phyloP scores from a whole-genome alignment of 306 rosid species.

The Gynostemma pentaphyllum region DNA sequence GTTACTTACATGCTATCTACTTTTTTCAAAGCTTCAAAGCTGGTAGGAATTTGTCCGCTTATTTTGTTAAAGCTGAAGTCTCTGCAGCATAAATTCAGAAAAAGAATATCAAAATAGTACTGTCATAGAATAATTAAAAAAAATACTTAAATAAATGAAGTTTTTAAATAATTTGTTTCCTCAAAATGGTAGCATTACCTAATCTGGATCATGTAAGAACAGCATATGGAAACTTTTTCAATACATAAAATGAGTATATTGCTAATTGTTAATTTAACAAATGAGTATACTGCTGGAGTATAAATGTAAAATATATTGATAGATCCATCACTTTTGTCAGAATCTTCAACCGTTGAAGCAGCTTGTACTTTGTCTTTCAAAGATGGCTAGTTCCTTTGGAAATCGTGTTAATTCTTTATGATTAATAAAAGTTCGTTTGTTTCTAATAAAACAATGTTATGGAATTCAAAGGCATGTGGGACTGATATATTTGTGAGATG shows the following conservation, averaged over 20 bases:
- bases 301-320: background rate
- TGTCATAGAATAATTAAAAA: background rate
- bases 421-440: too few relatives aligned
- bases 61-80: constrained; percentile 76
- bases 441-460: too few relatives aligned
- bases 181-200: too few relatives aligned
- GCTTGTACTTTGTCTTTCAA: background rate
- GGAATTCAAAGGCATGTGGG: too few relatives aligned
- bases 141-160: background rate
- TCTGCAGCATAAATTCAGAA: constrained; percentile 27
- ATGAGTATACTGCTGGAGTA: background rate
- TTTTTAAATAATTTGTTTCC: background rate
- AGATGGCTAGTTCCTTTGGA: background rate
- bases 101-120: background rate
- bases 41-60: constrained; percentile 41
- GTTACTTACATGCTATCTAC: constrained; percentile 34
- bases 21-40: constrained; percentile 9
- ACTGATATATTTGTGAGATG: too few relatives aligned
- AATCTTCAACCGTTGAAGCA: background rate
- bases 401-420: too few relatives aligned
- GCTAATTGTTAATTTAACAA: too few relatives aligned
- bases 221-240: too few relatives aligned
- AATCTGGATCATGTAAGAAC: too few relatives aligned
- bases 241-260: too few relatives aligned
- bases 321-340: background rate